Base-by-base conservation (phyloP, 495 filamentous ascomycete species). In the Hamigera avellanea region DNA sequence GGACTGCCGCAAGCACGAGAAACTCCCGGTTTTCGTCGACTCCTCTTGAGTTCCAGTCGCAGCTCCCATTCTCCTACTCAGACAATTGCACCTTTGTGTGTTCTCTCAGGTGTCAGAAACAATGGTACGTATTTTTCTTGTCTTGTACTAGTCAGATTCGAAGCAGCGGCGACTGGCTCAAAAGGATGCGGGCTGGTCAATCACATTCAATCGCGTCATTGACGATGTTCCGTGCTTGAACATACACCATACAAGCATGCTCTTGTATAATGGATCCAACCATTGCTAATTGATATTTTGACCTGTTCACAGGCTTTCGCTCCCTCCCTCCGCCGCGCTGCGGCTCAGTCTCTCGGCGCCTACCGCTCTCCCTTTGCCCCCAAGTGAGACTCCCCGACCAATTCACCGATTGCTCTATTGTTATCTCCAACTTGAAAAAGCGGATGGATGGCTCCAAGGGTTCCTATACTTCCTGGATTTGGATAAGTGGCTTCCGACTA, bases 251-350 rank as follows among this genome's bases (percentile, higher is more conserved):
- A 32, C 34, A 32, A 41, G n/a, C 39, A 30, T 6, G n/a, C 27
- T 6, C n/a, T 30, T 3, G n/a, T 6, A 4, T 15, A 12, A 21
- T 38, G 8, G 14, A 33, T 23, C 21, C 7, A 43, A 40, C 35
- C 36, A 43, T 45, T 39, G 46, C 56, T 61, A 55, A 61, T 38
- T 14, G 7, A 8, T 1, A 17, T 26, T 35, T 16, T 40, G 23
- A 35, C 28, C 14, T 16, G 14, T 16, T 18, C 26, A 40, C 41
- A 65, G 59, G 46, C 37, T 33, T 66, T 66, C 54, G 51, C 57
- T 46, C 52, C 61, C 36, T 59, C 62, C 35, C 54, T 64, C 45
- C 58, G 59, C 53, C 62, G 61, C 36, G 56, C 64, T 41, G 59
- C 64, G 46, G 54, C 58, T 42, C 53, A 61, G 48, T n/a, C n/a